Evolutionary conservation across 2,329 filamentous ascomycete genomes (phyloP), one percentile per base, ranked within the genome.

Genomic region (Sporothrix phasma): DNA sequence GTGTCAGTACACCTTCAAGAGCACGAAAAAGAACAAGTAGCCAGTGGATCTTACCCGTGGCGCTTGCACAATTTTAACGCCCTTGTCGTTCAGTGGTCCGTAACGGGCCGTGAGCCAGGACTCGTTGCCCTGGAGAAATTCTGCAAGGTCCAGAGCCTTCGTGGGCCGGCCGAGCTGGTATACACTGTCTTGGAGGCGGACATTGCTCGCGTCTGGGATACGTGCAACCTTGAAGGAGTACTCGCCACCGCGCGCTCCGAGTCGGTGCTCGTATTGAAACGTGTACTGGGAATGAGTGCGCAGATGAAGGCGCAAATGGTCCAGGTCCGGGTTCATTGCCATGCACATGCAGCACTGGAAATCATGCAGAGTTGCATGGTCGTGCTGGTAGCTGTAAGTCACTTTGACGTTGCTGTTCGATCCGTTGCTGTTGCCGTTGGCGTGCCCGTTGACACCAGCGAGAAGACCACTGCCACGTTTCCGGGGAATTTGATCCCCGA

Each of bases 341-440:
- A 78, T 79, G 68, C 83, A 85, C 31, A 78, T 72, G 61, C 84
- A 74, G 70, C 83, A 85, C 53, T 76, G 74, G 68, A 78, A 82
- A 34, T 73, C 78, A 39, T 81, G 77, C n/a, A 82, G 72, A 2
- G 74, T 72, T 46, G 83, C 71, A 64, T 79, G 73, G 67, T 82
- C 75, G 53, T 73, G 73, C 24, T 76, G 78, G 47, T 79, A 70
- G 54, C 74, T 72, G 70, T 79, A 85, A 53, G 74, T 76, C 62
- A 84, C 77, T 66, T 71, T 76, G 69, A 76, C 79, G 68, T 77
- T 77, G 63, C 67, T 68, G 8, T 67, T 66, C 24, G 64, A 66
- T 8, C 47, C 63, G 70, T 64, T 66, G 66, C 67, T 45, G 22
- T n/a, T 68, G 64, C 69, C 66, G 63, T 69, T 69, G 69, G 72